Evolutionary conservation across 2,329 filamentous ascomycete species (phyloP).

Genomic region (Hymenoscyphus scutula): DNA sequence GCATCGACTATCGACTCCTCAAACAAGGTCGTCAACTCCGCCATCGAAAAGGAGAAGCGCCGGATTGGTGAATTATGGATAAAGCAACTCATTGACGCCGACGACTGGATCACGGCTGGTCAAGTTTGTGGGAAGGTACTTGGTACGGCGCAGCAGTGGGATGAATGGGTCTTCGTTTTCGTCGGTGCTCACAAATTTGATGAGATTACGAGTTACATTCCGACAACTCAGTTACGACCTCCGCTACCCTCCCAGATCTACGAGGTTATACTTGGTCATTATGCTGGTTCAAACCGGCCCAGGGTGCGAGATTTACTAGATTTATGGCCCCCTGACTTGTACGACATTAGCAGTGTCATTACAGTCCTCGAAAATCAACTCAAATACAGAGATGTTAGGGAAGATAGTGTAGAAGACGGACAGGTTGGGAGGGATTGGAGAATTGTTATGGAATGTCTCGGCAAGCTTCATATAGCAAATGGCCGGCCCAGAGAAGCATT

Average conservation of each 20-base stretch:
- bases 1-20: constrained; percentile 62
- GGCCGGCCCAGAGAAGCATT: constrained; percentile 82
- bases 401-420: constrained; percentile 73
- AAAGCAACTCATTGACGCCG: constrained; percentile 72
- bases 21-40: constrained; percentile 57
- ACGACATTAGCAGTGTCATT: constrained; percentile 73
- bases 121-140: constrained; percentile 80
- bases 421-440: constrained; percentile 78
- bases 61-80: constrained; percentile 93
- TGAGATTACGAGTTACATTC: constrained; percentile 83
- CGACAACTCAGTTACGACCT: constrained; percentile 71
- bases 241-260: constrained; percentile 80
- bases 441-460: constrained; percentile 82
- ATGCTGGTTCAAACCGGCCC: constrained; percentile 73
- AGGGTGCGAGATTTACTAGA: constrained; percentile 78
- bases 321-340: constrained; percentile 79
- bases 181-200: constrained; percentile 82
- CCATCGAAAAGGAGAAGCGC: constrained; percentile 81
- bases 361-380: constrained; percentile 80
- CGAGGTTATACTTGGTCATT: constrained; percentile 85
- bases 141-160: constrained; percentile 77
- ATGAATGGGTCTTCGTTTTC: constrained; percentile 94
- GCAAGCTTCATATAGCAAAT: constrained; percentile 78
- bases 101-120: constrained; percentile 76
- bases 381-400: constrained; percentile 68